Conservation (phyloP, 495 filamentous ascomycete genomes). For the Daldinia caldariorum region DNA sequence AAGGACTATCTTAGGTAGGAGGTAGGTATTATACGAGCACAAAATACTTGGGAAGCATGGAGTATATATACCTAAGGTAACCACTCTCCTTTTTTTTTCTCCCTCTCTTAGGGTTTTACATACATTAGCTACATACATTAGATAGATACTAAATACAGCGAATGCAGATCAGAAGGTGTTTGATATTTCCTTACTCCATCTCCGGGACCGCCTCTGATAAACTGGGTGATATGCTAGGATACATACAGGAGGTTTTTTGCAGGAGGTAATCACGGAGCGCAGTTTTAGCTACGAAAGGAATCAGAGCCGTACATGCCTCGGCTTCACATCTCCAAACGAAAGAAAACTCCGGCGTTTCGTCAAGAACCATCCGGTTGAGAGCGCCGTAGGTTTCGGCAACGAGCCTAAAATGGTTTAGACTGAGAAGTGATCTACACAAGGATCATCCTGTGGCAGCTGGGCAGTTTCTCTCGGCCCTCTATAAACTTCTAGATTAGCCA, state of each 20-base stretch:
- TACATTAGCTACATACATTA: constrained; percentile 20
- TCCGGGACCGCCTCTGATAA: constrained; percentile 27
- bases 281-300: constrained; percentile 46
- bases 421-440: constrained; percentile 27
- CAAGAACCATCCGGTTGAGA: constrained; percentile 38
- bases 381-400: constrained; percentile 40
- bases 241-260: constrained; percentile 30
- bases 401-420: constrained; percentile 31
- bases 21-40: constrained; percentile 12
- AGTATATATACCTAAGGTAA: too few relatives aligned
- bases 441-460: constrained; percentile 3
- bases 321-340: constrained; percentile 61
- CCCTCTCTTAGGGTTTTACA: constrained; percentile 22
- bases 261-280: constrained; percentile 33
- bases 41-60: constrained; percentile 4
- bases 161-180: constrained; percentile 28
- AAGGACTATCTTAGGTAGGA: neutral
- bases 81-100: neutral
- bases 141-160: neutral
- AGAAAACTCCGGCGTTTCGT: constrained; percentile 47
- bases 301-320: constrained; percentile 45
- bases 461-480: constrained; percentile 6
- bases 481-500: constrained; percentile 33
- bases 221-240: constrained; percentile 13
- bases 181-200: constrained; percentile 36